Conservation (phyloP, 805 yeast species). For the Yarrowia sp. region DNA sequence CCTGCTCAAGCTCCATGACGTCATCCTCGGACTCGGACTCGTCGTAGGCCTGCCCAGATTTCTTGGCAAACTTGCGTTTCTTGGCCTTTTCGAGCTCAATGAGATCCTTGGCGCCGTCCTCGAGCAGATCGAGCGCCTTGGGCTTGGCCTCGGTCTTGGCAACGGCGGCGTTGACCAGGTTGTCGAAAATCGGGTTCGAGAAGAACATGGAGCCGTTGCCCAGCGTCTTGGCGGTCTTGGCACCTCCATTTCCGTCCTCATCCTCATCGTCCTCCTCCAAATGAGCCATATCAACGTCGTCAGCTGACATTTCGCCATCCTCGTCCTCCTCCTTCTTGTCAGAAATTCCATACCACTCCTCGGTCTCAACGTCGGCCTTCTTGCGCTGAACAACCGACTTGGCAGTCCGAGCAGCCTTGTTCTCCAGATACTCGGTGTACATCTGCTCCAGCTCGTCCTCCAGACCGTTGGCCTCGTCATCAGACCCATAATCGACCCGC, state of each 20-base stretch:
- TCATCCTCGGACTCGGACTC: constrained; percentile 46
- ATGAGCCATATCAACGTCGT: constrained; percentile 39
- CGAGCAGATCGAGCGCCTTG: constrained; percentile 35
- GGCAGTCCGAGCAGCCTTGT: constrained; percentile 54
- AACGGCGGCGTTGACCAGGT: constrained; percentile 25
- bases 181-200: constrained; percentile 35
- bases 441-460: constrained; percentile 84
- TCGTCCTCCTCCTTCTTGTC: constrained; percentile 43
- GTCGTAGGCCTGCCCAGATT: constrained; percentile 6
- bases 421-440: constrained; percentile 72
- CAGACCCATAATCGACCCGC: constrained; percentile 49
- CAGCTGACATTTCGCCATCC: constrained; percentile 42
- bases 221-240: neutral
- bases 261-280: neutral
- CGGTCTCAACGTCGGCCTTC: constrained; percentile 58
- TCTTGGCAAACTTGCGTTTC: constrained; percentile 15
- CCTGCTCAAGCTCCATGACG: constrained; percentile 44
- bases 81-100: constrained; percentile 36
- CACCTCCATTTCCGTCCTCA: neutral
- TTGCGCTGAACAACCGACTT: constrained; percentile 56
- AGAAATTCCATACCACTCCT: constrained; percentile 56
- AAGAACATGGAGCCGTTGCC: constrained; percentile 22
- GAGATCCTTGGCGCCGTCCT: constrained; percentile 22
- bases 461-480: constrained; percentile 58
- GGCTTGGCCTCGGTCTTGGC: constrained; percentile 37